phyloP scores from a whole-genome alignment of 1,284 basidiomycete species.

The Takashimella koratensis region DNA sequence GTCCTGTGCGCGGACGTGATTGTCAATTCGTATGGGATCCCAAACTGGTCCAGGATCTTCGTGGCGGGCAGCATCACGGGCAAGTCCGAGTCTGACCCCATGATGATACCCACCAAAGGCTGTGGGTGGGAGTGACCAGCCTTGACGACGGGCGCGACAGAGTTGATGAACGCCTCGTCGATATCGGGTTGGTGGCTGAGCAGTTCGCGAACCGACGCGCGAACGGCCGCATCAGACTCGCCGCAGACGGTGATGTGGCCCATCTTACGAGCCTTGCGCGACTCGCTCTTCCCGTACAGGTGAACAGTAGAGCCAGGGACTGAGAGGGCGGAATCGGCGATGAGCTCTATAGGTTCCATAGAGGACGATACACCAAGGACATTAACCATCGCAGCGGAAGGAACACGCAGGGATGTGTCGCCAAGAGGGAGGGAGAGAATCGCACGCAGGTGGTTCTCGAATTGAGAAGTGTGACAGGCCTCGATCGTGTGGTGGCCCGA shows the following conservation, averaged over 20 bases:
- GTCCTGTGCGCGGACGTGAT: slow-evolving; percentile 97
- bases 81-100: slow-evolving; percentile 98
- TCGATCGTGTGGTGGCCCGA: slow-evolving; percentile 99
- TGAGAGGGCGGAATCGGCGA: slow-evolving; percentile 58
- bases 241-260: slow-evolving; percentile 93
- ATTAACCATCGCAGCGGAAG: slow-evolving; percentile 90
- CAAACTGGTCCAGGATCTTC: slow-evolving; percentile 74
- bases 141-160: slow-evolving; percentile 55
- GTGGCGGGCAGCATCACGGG: slow-evolving; percentile 89
- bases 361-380: slow-evolving; percentile 73
- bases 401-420: slow-evolving; percentile 81
- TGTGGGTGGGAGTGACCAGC: slow-evolving; percentile 56
- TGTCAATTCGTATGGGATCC: slow-evolving; percentile 86
- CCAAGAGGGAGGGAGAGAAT: slow-evolving; percentile 89
- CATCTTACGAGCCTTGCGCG: slow-evolving; percentile 92
- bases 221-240: slow-evolving; percentile 71
- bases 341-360: slow-evolving; percentile 56
- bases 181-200: slow-evolving; percentile 62
- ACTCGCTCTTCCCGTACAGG: slow-evolving; percentile 89
- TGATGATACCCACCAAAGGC: slow-evolving; percentile 90
- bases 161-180: slow-evolving; percentile 53
- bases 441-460: slow-evolving; percentile 96
- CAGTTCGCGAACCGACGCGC: slow-evolving; percentile 64
- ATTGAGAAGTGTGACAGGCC: slow-evolving; percentile 93
- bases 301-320: slow-evolving; percentile 79